Percentiles rank a stretch among this genome's conserved stretches.
These are phyloP conservation scores for Uncinocarpus reesii DNA, from an alignment of 2,329 filamentous ascomycete genomes.

Conservation along the genomic window DNA sequence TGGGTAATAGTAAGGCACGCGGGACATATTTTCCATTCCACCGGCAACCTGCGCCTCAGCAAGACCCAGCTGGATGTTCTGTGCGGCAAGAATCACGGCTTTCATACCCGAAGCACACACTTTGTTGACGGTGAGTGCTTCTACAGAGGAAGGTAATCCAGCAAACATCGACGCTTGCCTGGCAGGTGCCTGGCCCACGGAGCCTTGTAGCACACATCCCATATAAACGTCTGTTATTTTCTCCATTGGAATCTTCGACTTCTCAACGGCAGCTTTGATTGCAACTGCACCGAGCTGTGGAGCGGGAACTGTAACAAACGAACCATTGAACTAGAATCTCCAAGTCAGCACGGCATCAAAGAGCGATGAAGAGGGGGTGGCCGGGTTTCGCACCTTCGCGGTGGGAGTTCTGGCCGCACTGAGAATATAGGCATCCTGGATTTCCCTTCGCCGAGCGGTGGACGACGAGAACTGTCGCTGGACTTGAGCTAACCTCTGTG, in stretches of 20 bases:
- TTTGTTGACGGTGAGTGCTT: constrained; percentile 93
- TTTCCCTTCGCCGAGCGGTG: constrained; percentile 47
- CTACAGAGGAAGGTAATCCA: constrained; percentile 67
- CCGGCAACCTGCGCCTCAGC: constrained; percentile 83
- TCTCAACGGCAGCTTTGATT: constrained; percentile 81
- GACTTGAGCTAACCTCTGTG: constrained; percentile 39
- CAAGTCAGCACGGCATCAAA: constrained; percentile 7
- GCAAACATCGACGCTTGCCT: constrained; percentile 85
- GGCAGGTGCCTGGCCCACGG: constrained; percentile 79
- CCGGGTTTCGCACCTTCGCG: constrained; percentile 54
- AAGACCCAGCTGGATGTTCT: constrained; percentile 87
- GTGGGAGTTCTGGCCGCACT: constrained; percentile 84
- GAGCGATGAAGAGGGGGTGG: neutral
- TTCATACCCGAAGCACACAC: constrained; percentile 95
- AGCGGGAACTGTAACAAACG: constrained; percentile 70
- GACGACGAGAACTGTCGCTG: constrained; percentile 45
- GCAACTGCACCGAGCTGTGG: constrained; percentile 82
- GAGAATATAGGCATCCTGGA: constrained; percentile 88
- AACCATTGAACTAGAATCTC: constrained; percentile 74
- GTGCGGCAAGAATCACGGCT: constrained; percentile 77
- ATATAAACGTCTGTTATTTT: constrained; percentile 92
- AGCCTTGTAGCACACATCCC: constrained; percentile 83
- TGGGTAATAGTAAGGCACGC: constrained; percentile 81
- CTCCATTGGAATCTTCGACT: constrained; percentile 68
- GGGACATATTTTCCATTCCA: constrained; percentile 97